phyloP scores from a whole-genome alignment of 1,284 basidiomycete species.

The Ganoderma leucocontextum region DNA sequence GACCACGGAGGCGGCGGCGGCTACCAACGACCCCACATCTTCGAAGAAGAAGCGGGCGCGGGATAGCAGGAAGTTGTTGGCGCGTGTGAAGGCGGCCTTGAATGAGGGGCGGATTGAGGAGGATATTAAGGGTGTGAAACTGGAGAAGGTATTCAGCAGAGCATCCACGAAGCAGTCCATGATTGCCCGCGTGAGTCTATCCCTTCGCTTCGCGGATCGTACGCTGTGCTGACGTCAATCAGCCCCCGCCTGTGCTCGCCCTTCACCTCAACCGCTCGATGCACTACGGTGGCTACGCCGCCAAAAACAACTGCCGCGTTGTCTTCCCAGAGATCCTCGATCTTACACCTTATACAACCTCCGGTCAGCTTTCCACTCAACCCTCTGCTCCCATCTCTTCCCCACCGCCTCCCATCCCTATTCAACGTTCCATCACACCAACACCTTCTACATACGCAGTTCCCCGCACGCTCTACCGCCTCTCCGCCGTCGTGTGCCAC shows the following conservation, averaged over 20 bases:
- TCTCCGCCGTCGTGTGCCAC: slow-evolving; percentile 87
- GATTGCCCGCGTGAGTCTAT: slow-evolving; percentile 76
- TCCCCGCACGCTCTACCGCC: slow-evolving; percentile 76
- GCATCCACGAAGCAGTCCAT: slow-evolving; percentile 89
- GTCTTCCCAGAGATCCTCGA: slow-evolving; percentile 87
- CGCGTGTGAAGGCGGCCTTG: slow-evolving; percentile 68
- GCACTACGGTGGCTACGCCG: slow-evolving; percentile 76
- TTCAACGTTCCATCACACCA: slow-evolving; percentile 60
- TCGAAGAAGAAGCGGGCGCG: slow-evolving; percentile 79
- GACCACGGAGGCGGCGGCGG: slow-evolving; percentile 55
- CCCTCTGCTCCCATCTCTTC: slow-evolving; percentile 74
- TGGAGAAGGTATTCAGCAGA: slow-evolving; percentile 77
- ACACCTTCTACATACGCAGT: slow-evolving; percentile 59
- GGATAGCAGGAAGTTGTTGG: slow-evolving; percentile 71
- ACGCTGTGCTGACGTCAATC: slow-evolving; percentile 15
- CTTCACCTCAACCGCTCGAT: slow-evolving; percentile 90
- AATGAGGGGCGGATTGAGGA: slow-evolving; percentile 82
- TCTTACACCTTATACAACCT: slow-evolving; percentile 84
- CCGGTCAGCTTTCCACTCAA: slow-evolving; percentile 72
- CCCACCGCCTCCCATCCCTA: slow-evolving; percentile 43
- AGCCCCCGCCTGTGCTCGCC: slow-evolving; percentile 85
- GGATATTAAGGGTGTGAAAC: slow-evolving; percentile 75
- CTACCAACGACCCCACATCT: slow-evolving; percentile 52
- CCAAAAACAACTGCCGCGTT: slow-evolving; percentile 86
- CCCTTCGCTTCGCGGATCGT: slow-evolving; percentile 22